Conservation (phyloP, 805 yeast species). For the Starmerella potacharoeniae region DNA sequence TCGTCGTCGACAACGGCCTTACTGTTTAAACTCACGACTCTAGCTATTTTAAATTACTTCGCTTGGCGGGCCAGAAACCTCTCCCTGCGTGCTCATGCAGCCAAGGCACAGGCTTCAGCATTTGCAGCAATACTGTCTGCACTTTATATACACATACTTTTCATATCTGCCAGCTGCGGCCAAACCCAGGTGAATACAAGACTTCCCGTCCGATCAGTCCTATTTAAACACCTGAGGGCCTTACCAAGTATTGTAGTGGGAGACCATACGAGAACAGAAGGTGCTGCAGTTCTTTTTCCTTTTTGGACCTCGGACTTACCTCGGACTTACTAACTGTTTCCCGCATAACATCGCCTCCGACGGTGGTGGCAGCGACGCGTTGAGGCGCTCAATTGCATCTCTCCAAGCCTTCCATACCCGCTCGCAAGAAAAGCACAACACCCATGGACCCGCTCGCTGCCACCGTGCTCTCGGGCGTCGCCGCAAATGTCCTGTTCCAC, state of each 20-base stretch:
- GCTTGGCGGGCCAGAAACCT: too few species aligned
- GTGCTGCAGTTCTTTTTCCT: slow-evolving; percentile 1
- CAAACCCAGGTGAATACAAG: slow-evolving; percentile 7
- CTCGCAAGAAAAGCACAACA: background rate
- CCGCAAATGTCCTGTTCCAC: slow-evolving; percentile 27
- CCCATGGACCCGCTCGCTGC: slow-evolving; percentile 8
- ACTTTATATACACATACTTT: background rate
- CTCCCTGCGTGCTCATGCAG: too few species aligned
- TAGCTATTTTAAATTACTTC: too few species aligned
- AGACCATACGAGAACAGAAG: slow-evolving; percentile 8
- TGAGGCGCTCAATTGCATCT: too few species aligned
- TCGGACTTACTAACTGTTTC: background rate
- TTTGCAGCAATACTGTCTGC: background rate
- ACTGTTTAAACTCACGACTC: background rate
- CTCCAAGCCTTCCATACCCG: background rate
- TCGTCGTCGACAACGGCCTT: background rate
- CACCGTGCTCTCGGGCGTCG: slow-evolving; percentile 5
- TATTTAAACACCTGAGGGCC: slow-evolving; percentile 7
- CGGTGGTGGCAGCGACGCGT: too few species aligned
- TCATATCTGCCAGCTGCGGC: background rate
- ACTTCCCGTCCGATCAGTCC: slow-evolving; percentile 8
- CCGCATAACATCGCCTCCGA: too few species aligned
- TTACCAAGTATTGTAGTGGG: slow-evolving; percentile 7
- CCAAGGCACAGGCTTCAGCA: too few species aligned
- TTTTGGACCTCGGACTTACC: background rate